Evolutionary conservation across 2,329 filamentous ascomycete genomes (phyloP).

Genomic region (Diaporthe ampelina): DNA sequence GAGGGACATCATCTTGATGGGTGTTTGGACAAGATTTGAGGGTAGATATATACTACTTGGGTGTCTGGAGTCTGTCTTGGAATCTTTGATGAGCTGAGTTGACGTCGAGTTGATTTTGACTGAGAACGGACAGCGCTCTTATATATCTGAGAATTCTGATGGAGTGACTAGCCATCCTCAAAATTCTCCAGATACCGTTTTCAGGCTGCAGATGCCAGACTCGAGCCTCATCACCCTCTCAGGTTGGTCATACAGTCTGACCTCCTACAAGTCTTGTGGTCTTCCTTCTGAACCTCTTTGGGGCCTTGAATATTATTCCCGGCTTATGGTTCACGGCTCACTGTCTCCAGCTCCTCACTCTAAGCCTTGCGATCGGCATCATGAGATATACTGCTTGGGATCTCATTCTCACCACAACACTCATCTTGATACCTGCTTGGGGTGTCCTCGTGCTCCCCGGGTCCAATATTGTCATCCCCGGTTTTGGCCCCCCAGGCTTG

Average conservation of each 20-base stretch:
- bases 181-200: no score
- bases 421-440: not conserved
- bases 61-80: no score
- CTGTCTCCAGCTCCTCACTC: not conserved
- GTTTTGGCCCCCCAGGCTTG: not conserved
- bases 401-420: not conserved
- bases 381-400: not conserved
- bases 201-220: no score
- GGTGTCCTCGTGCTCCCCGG: not conserved
- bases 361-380: not conserved
- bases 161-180: not conserved
- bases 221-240: not conserved
- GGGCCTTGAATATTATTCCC: not conserved
- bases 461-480: slow-evolving; percentile 2
- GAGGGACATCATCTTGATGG: not conserved
- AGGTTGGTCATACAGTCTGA: no score
- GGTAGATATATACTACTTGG: no score
- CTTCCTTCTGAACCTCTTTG: not conserved
- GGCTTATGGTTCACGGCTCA: not conserved
- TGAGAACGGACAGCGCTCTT: not conserved
- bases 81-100: no score
- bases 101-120: not conserved
- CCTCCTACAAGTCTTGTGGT: not conserved
- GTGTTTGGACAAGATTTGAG: no score
- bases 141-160: not conserved